These are phyloP conservation scores for Phaffia australis DNA, from an alignment of 768 basidiomycete species.

Conservation along the genomic window DNA sequence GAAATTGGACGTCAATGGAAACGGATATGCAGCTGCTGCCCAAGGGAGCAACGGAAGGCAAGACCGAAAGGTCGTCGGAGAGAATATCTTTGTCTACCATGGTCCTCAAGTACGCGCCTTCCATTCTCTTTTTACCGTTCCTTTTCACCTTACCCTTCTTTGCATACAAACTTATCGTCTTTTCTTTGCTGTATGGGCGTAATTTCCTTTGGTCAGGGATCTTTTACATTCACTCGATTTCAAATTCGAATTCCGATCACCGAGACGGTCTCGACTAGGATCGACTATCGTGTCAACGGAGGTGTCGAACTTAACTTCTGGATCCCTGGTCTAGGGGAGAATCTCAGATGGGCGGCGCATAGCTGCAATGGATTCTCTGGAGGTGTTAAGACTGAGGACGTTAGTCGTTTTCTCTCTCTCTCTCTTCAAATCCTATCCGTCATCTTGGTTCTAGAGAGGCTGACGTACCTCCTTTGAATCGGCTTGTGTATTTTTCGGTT, in stretches of 20 bases:
- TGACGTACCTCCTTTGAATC: conserved; percentile 47
- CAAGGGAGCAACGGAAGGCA: not conserved
- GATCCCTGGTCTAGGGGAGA: conserved; percentile 67
- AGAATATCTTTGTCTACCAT: conserved; percentile 22
- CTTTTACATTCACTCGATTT: conserved; percentile 91
- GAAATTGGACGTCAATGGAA: conserved; percentile 5
- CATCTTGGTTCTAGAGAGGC: conserved; percentile 64
- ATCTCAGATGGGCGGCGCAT: conserved; percentile 84
- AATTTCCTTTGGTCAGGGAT: conserved; percentile 44
- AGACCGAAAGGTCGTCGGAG: conserved; percentile 4
- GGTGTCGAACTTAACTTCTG: conserved; percentile 68
- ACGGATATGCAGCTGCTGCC: conserved; percentile 27
- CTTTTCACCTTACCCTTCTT: conserved; percentile 9
- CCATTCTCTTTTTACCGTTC: conserved; percentile 10
- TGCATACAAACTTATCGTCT: not conserved
- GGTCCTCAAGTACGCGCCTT: conserved; percentile 27
- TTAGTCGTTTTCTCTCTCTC: not conserved
- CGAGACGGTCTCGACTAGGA: conserved; percentile 44
- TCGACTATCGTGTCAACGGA: conserved; percentile 71
- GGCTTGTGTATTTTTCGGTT: not conserved
- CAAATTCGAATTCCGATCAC: conserved; percentile 67
- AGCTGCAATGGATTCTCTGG: conserved; percentile 41
- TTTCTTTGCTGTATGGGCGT: conserved; percentile 20
- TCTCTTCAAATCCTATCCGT: conserved; percentile 53
- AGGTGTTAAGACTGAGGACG: conserved; percentile 74